A percentile compares a stretch with the other conserved stretches of the same genome.
phyloP scores from a whole-genome alignment of 1,284 basidiomycete species.

The Trichosporon sp. region DNA sequence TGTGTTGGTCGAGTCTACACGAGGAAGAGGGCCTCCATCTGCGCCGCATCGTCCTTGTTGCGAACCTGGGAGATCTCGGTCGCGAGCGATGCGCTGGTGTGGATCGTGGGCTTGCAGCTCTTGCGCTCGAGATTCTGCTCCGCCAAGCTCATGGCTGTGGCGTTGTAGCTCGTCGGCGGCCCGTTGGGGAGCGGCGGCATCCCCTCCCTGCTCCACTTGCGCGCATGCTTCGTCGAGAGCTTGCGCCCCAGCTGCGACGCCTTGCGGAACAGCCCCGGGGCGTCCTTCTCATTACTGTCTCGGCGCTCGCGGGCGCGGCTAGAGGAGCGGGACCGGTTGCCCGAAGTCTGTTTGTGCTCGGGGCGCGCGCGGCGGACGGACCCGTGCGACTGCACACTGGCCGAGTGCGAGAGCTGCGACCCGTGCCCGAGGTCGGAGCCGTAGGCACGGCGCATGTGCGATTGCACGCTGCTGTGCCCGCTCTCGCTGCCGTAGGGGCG shows the following conservation, averaged over 20 bases:
- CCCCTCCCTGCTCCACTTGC: constrained; percentile 22
- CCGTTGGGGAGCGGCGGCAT: constrained; percentile 7
- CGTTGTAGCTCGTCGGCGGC: constrained; percentile 47
- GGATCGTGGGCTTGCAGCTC: constrained; percentile 41
- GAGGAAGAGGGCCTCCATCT: constrained; percentile 53
- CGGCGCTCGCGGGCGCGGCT: background rate
- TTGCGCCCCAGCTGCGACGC: constrained; percentile 27
- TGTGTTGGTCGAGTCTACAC: constrained; percentile 26
- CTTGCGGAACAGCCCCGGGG: constrained; percentile 2
- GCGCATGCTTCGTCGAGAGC: constrained; percentile 27
- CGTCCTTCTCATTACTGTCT: background rate
- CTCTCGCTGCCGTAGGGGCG: constrained; percentile 12
- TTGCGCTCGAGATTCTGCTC: constrained; percentile 38
- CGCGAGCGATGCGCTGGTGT: constrained; percentile 41
- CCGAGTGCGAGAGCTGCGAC: background rate
- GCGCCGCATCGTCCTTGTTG: constrained; percentile 46
- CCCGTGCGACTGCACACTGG: background rate
- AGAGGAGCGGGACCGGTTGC: background rate
- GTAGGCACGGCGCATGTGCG: background rate
- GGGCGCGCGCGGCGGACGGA: background rate
- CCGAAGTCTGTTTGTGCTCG: background rate
- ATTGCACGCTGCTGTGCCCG: background rate
- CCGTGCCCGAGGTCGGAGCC: background rate
- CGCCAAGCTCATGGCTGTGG: constrained; percentile 40
- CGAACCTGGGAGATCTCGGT: constrained; percentile 40